Evolutionary conservation across 1,284 basidiomycete species (phyloP).

Genomic region (Thelephora terrestris): DNA sequence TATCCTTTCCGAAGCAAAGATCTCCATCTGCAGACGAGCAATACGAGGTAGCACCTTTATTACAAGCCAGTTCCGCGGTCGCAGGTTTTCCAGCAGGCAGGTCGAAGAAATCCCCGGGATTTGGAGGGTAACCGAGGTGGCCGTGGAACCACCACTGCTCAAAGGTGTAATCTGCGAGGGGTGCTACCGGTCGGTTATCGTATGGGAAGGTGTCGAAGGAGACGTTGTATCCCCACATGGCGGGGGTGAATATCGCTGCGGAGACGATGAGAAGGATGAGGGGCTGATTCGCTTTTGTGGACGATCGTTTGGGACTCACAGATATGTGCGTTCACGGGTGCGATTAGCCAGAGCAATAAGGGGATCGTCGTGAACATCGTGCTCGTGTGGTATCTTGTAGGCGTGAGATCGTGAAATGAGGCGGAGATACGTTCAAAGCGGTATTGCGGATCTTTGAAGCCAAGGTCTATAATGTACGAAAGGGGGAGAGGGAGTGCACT

Average conservation of each 20-base stretch:
- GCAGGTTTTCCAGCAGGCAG: slow-evolving; percentile 46
- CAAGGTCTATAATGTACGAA: too few species aligned
- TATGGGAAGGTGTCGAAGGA: slow-evolving; percentile 41
- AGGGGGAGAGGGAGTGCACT: too few species aligned
- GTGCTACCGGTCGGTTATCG: slow-evolving; percentile 26
- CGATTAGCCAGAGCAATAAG: background rate
- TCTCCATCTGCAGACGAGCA: slow-evolving; percentile 38
- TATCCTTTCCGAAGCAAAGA: slow-evolving; percentile 24
- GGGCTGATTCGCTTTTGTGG: background rate
- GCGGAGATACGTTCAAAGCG: background rate
- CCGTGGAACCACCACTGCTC: slow-evolving; percentile 67
- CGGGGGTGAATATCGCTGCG: slow-evolving; percentile 25
- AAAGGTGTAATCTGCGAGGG: slow-evolving; percentile 37
- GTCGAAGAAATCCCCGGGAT: slow-evolving; percentile 44
- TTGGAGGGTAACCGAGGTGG: slow-evolving; percentile 49
- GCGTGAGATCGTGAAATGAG: background rate
- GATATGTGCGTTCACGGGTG: background rate
- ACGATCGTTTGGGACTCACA: background rate
- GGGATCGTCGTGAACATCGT: too few species aligned
- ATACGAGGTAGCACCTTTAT: slow-evolving; percentile 46
- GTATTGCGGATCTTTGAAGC: too few species aligned
- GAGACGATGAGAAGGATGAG: background rate
- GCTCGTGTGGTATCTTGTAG: background rate
- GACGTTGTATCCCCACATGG: slow-evolving; percentile 48
- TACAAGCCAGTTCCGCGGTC: slow-evolving; percentile 47